Evolutionary conservation across 495 filamentous ascomycete genomes (phyloP), one percentile per base, ranked within the genome.

Genomic region (Eremomyces bilateralis): DNA sequence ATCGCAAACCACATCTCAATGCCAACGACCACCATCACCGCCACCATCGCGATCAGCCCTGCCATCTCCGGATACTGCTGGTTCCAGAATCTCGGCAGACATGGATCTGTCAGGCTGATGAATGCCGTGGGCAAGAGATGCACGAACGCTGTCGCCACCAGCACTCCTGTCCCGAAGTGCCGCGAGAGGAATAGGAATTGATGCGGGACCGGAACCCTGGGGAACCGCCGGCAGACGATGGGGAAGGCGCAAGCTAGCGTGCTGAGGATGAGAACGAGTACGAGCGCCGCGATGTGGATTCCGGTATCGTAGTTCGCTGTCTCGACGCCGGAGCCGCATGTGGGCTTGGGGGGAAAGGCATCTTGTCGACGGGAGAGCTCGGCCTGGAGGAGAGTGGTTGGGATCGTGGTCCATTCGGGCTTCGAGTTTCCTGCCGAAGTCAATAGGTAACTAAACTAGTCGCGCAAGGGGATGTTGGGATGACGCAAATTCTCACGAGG

Each of bases 131-230:
- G 56, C 0, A 59, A 50, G 4, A 59, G 45, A 41, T 63, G 59
- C 0, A 61, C 59, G 34, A 63, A 63, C 0, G 59, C 57, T 1
- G 59, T 63, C 4, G 59, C 59, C 13, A 63, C 56, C 13, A 63
- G 44, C 11, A 63, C 59, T 29, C 59, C 59, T n/a, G 59, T 63
- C 11, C 59, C 59, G 34, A 63, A 63, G 42, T 63, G 59, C n/a
- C 57, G 43, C 20, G 46, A 50, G 24, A 57, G 43, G 50, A 60
- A 61, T 39, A 61, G 55, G 37, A 57, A 39, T 13, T 52, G 44
- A 44, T 54, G 50, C 4, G 55, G 54, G 18, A 57, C 43, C 12
- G 51, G 53, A 25, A 56, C 30, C 5, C 37, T 42, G 1, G 52
- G 58, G 39, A 53, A 57, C 29, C 52, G 53, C 21, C 44, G 45